Base-by-base conservation (phyloP, 176 grass and related monocot species). In the Melocanna baccifera region DNA sequence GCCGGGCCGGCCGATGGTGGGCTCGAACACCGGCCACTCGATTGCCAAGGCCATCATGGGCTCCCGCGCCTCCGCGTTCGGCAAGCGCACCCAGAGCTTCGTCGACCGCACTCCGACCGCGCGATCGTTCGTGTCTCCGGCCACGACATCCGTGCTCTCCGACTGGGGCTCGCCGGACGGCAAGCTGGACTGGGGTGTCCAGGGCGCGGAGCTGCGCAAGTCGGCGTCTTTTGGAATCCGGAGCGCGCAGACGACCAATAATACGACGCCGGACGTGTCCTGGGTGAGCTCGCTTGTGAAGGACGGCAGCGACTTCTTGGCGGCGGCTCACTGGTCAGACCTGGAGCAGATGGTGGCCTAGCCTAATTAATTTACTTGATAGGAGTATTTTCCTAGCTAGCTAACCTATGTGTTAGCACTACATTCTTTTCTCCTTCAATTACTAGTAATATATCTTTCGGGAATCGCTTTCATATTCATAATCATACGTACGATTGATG, bases 181-280 rank as follows among this genome's bases (percentile, higher is more conserved):
- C n/a, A 94, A 83, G 75, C 69, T 94, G 14, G 87, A 94, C 41
- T 94, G 92, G 92, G 81, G 92, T 23, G 71, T 94, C 50, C 92
- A 91, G 67, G 92, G 72, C 41, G 84, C 91, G 20, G 92, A 94
- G 80, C 89, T 94, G 67, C 82, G 87, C 16, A 94, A 86, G 80
- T 91, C 92, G 7, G 90, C 87, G 4, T 91, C 92, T 73, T 91
- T 94, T 47, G 84, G 76, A 8, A 32, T 89, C 25, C 42, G 84
- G 36, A 81, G 77, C 28, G 46, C 45, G 52, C 76, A 84, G 7
- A 56, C 59, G 4, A 32, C 25, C 8, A 66, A 62, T 28, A 28
- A 62, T 26, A 28, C 69, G 76, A 79, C 89, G 28, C 84, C 84
- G 20, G 62, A 86, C n/a, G 9, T 71, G 14, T 76, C 74, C 1